phyloP scores from a whole-genome alignment of 2,329 filamentous ascomycete genomes.

The Cadophora malorum region DNA sequence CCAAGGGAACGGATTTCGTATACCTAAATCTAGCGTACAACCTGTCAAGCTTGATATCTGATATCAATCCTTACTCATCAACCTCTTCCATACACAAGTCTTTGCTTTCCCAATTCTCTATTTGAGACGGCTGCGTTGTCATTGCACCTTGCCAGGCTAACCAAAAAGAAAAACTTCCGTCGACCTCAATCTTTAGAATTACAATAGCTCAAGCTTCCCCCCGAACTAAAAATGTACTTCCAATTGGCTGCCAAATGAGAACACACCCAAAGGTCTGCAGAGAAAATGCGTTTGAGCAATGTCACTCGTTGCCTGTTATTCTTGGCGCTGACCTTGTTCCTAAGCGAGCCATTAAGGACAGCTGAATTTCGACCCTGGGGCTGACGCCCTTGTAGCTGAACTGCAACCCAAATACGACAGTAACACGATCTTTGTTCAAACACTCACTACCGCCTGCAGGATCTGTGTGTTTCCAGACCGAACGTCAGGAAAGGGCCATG shows the following conservation, averaged over 20 bases:
- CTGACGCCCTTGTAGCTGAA: constrained; percentile 1
- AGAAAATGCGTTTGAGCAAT: not conserved
- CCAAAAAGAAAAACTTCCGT: too few species aligned
- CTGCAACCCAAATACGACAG: constrained; percentile 8
- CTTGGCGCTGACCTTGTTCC: constrained; percentile 13
- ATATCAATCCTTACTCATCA: too few species aligned
- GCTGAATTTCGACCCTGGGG: constrained; percentile 7
- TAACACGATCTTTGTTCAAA: not conserved
- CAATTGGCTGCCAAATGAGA: not conserved
- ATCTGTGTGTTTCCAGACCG: not conserved
- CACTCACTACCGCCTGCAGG: not conserved
- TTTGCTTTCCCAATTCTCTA: too few species aligned
- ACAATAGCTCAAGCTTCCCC: not conserved
- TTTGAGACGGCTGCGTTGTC: too few species aligned
- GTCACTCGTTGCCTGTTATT: constrained; percentile 1
- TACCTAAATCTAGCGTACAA: too few species aligned
- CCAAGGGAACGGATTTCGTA: too few species aligned
- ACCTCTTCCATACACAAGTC: too few species aligned
- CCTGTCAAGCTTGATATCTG: too few species aligned
- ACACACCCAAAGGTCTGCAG: too few species aligned
- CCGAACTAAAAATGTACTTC: not conserved
- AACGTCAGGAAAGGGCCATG: not conserved
- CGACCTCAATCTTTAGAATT: too few species aligned
- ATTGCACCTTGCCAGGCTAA: too few species aligned
- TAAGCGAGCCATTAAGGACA: constrained; percentile 13